phyloP scores from a whole-genome alignment of 331 rosid genomes.

The Stylosanthes scabra region DNA sequence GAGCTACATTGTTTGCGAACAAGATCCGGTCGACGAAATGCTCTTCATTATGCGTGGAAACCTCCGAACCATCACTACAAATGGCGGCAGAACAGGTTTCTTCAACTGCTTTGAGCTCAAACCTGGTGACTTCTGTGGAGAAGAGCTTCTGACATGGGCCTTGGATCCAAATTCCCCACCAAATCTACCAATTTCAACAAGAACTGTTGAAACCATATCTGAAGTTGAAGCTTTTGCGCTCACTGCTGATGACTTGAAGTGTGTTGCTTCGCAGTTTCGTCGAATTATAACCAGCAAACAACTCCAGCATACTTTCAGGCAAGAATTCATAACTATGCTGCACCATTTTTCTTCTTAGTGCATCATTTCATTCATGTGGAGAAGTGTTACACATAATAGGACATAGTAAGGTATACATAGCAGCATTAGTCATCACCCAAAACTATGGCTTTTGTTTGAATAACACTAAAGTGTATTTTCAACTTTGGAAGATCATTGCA shows the following conservation, averaged over 20 bases:
- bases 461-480: no score
- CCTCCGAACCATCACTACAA: slow-evolving; percentile 58
- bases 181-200: slow-evolving; percentile 71
- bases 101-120: slow-evolving; percentile 57
- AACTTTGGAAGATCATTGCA: no score
- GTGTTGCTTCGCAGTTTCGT: slow-evolving; percentile 74
- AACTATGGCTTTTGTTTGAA: no score
- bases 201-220: slow-evolving; percentile 70
- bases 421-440: no score
- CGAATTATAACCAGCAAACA: slow-evolving; percentile 67
- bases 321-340: slow-evolving; percentile 37
- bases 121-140: slow-evolving; percentile 96
- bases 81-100: slow-evolving; percentile 79
- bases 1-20: slow-evolving; percentile 70
- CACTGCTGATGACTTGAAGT: slow-evolving; percentile 71
- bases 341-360: neutral
- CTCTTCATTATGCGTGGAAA: slow-evolving; percentile 82
- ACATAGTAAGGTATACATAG: no score
- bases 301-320: slow-evolving; percentile 75
- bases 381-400: no score
- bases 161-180: slow-evolving; percentile 61
- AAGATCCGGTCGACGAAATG: slow-evolving; percentile 92
- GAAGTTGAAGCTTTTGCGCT: slow-evolving; percentile 95
- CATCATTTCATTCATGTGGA: neutral
- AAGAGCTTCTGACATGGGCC: slow-evolving; percentile 96